Evolutionary conservation across 257 asterid genomes (phyloP).

Genomic region (Jasminum sambac): DNA sequence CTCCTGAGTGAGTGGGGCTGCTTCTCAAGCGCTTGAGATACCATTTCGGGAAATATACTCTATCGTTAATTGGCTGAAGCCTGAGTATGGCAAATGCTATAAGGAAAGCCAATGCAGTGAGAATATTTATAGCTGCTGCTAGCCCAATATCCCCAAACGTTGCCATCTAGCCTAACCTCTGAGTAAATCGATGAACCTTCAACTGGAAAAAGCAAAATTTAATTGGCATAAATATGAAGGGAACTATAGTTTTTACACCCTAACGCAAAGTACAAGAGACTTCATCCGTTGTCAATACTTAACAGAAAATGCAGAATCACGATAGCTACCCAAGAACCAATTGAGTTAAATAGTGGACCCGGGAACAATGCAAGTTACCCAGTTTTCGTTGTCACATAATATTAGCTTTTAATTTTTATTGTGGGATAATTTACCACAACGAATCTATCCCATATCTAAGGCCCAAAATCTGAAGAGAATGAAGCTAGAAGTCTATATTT

Average conservation of each 20-base stretch:
- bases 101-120: slow-evolving; percentile 72
- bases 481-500: not conserved
- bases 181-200: slow-evolving; percentile 29
- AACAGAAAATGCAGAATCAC: not conserved
- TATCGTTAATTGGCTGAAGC: slow-evolving; percentile 86
- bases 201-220: slow-evolving; percentile 24
- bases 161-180: slow-evolving; percentile 57
- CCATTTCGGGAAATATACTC: slow-evolving; percentile 98
- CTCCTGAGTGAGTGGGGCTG: slow-evolving; percentile 71
- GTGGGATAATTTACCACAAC: not conserved
- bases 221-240: not conserved
- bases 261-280: slow-evolving; percentile 19
- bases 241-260: slow-evolving; percentile 16
- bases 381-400: not conserved
- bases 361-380: not conserved
- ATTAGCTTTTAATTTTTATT: not conserved
- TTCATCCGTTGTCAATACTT: not conserved
- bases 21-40: slow-evolving; percentile 80
- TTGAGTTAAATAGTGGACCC: not conserved
- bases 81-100: slow-evolving; percentile 86
- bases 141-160: slow-evolving; percentile 72
- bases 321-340: not conserved
- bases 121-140: slow-evolving; percentile 75
- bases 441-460: not conserved
- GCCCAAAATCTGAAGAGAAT: not conserved